Base-by-base conservation (phyloP, 371 early-diverging fungal species). In the Syncephalastrum racemosum region DNA sequence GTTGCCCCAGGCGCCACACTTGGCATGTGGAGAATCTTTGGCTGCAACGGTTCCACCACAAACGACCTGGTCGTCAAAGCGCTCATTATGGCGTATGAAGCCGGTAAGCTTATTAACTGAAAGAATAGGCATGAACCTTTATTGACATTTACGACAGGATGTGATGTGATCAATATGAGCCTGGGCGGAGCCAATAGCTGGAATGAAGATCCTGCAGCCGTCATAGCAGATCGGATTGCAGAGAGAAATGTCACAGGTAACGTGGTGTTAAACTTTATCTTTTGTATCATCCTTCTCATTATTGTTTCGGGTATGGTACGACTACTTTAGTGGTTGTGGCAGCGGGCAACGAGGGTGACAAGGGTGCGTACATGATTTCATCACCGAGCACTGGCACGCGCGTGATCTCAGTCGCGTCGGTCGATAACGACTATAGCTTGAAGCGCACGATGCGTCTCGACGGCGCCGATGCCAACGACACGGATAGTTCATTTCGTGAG, bases 151-250 rank as follows among this genome's bases (percentile, higher is more conserved):
- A 25, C 45, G 8, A 19, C 48, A 73, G 74, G 73, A 16, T 77
- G 73, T 63, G 78, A 88, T 42, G 61, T 90, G 18, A 85, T 90
- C 55, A 90, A 84, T 67, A 73, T 93, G 57, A 88, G 89, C 58
- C 61, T 92, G 45, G 94, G 94, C 25, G 79, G 77, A 6, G 72
- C 79, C 14, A 77, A 78, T 56, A 78, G 72, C 42, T 90, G 84
- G 83, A 62, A 67, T 46, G 77, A 84, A 31, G 79, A 81, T 58
- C 72, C 83, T 12, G 64, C 75, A 14, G 68, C 87, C 1, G 63
- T 71, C 5, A 75, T 82, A 0, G 84, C 83, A 4, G 61, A 82
- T 41, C 66, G 74, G 3, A 73, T 90, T 40, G 54, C 73, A 4
- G 49, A 50, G 7, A 56, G 56, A 20, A 75, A 75, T 22, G 61